phyloP scores from a whole-genome alignment of 2,329 filamentous ascomycete species.

The Apiospora saccharicola region DNA sequence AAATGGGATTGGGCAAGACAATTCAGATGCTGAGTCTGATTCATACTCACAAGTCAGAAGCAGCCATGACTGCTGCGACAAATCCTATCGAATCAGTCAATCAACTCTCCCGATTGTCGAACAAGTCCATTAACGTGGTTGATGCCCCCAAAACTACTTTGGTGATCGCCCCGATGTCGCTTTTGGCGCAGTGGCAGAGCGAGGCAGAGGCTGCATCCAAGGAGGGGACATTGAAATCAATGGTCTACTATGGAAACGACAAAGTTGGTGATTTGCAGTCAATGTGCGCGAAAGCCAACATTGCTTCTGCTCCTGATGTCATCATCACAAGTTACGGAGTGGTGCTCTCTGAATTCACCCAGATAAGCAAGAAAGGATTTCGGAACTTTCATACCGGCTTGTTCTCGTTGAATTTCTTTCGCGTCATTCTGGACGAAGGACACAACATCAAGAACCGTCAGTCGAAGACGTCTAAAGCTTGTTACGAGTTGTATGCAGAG shows the following conservation, averaged over 20 bases:
- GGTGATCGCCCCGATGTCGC: slow-evolving; percentile 95
- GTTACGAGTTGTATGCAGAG: slow-evolving; percentile 84
- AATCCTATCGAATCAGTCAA: slow-evolving; percentile 57
- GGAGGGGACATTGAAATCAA: slow-evolving; percentile 79
- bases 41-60: slow-evolving; percentile 78
- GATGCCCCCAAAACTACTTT: slow-evolving; percentile 87
- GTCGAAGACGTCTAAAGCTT: slow-evolving; percentile 94
- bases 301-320: slow-evolving; percentile 80
- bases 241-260: slow-evolving; percentile 92
- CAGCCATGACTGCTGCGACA: slow-evolving; percentile 52
- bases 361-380: slow-evolving; percentile 73
- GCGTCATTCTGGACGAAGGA: slow-evolving; percentile 93
- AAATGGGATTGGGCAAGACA: slow-evolving; percentile 98
- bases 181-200: slow-evolving; percentile 96
- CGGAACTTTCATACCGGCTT: slow-evolving; percentile 73
- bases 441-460: slow-evolving; percentile 91
- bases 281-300: slow-evolving; percentile 79
- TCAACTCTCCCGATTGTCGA: slow-evolving; percentile 67
- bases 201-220: slow-evolving; percentile 92
- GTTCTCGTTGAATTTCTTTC: slow-evolving; percentile 94
- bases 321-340: slow-evolving; percentile 96
- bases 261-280: slow-evolving; percentile 81
- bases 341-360: slow-evolving; percentile 87
- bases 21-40: slow-evolving; percentile 97
- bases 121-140: slow-evolving; percentile 63